Percentiles rank a stretch among this genome's conserved stretches.
Evolutionary conservation across 1,284 basidiomycete genomes (phyloP).

Genomic region (Malassezia psittaci): DNA sequence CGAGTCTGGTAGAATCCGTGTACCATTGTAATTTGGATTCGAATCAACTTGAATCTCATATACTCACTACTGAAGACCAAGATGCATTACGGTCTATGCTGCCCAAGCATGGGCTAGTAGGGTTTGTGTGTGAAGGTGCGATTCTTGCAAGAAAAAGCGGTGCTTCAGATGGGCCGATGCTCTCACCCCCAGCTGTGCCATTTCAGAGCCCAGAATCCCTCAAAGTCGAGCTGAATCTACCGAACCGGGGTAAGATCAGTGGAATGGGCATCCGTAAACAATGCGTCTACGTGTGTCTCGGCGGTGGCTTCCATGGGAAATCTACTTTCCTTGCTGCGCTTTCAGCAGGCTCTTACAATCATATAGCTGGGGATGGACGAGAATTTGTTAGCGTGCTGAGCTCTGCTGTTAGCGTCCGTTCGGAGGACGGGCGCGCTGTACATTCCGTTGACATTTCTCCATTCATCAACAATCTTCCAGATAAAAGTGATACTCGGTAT

Average conservation of each 20-base stretch:
- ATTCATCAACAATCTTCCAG: conserved; percentile 17
- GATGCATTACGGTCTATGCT: conserved; percentile 8
- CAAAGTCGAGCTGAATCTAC: conserved; percentile 3
- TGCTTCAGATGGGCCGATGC: conserved; percentile 8
- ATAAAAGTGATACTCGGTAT: conserved; percentile 8
- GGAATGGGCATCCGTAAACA: conserved; percentile 12
- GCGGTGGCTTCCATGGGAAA: conserved; percentile 21
- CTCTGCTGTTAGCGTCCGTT: conserved; percentile 8
- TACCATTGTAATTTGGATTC: background rate
- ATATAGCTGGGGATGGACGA: conserved; percentile 17
- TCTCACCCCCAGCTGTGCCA: background rate
- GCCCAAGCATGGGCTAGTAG: conserved; percentile 8
- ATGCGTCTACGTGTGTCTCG: conserved; percentile 8
- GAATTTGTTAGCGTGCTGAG: conserved; percentile 13
- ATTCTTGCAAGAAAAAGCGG: conserved; percentile 14
- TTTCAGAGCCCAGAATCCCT: conserved; percentile 11
- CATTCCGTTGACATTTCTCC: conserved; percentile 13
- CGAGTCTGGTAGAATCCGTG: conserved; percentile 3
- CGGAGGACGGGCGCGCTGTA: conserved; percentile 18
- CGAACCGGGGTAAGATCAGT: conserved; percentile 7
- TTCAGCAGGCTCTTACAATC: conserved; percentile 12
- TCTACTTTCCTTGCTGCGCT: conserved; percentile 19
- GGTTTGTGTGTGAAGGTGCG: conserved; percentile 16
- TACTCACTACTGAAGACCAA: conserved; percentile 14
- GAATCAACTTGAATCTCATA: background rate